Evolutionary conservation across 306 rosid species (phyloP), one percentile per base, ranked within the genome.

Genomic region (Arachis stenosperma): DNA sequence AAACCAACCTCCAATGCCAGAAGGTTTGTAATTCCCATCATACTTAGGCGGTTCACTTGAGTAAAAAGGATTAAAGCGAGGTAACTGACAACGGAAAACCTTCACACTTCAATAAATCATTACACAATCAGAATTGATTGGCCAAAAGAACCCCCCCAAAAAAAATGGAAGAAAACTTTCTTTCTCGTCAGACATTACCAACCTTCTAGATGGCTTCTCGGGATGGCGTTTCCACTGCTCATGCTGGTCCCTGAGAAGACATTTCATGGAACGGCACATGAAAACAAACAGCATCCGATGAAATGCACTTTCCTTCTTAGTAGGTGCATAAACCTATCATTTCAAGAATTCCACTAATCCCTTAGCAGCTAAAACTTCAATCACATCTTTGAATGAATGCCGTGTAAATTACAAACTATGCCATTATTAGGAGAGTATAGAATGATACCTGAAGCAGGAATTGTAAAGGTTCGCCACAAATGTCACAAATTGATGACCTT

Each of bases 161-260:
- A 52, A 37, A 5, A 59, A 71, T 61, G 12, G 42, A 74, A 50
- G 37, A 37, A 74, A 63, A 60, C 51, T 6, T 27, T 51, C 9
- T 74, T 58, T 22, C 36, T 7, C 56, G 53, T 33, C 14, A 47
- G 27, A 29, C 50, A 50, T 53, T 36, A 50, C 44, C 36, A 9
- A 90, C 98, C 98, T 89, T 77, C 96, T 83, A 53, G 80, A 86
- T 48, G 90, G 83, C 61, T 71, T 82, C 43, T 86, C 87, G 8
- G 85, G 81, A 60, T 71, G 67, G 63, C 85, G 73, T 67, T 86
- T 93, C 98, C 93, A 84, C 74, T 89, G 98, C 73, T 90, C 97
- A 6, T 88, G 96, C 61, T 87, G 97, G 78, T 93, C 97, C 65
- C 86, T 81, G 50, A 80, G 91, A 80, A 93, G 98, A 79, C 96